Conservation (phyloP, 495 filamentous ascomycete species). For the Penicillium pancosmium region DNA sequence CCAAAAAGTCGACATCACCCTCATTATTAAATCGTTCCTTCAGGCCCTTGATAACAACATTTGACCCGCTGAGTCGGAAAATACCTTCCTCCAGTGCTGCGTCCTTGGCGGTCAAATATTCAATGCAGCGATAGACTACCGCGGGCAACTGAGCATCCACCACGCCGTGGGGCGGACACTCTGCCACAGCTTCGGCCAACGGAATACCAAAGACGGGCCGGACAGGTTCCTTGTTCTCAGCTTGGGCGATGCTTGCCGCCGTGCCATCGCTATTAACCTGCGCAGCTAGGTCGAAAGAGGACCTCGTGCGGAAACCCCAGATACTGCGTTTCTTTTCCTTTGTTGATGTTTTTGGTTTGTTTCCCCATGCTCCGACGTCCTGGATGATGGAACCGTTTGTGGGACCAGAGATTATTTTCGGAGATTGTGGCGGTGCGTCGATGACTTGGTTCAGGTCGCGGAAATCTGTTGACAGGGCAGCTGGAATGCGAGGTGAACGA, state of each 20-base stretch:
- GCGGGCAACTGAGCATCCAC: constrained; percentile 76
- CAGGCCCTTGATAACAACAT: constrained; percentile 87
- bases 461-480: constrained; percentile 29
- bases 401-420: constrained; percentile 80
- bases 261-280: constrained; percentile 40
- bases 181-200: constrained; percentile 82
- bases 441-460: constrained; percentile 29
- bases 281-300: constrained; percentile 59
- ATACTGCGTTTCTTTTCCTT: constrained; percentile 93
- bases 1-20: constrained; percentile 86
- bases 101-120: constrained; percentile 84
- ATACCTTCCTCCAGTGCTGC: constrained; percentile 91
- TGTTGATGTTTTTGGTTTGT: constrained; percentile 60
- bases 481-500: constrained; percentile 36
- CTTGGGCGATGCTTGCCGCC: constrained; percentile 42
- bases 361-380: constrained; percentile 85
- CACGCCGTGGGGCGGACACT: constrained; percentile 70
- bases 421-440: constrained; percentile 33
- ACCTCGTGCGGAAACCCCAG: constrained; percentile 81
- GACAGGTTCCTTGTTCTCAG: constrained; percentile 57
- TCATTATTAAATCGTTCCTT: constrained; percentile 92
- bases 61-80: constrained; percentile 93
- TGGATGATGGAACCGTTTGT: constrained; percentile 86
- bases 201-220: constrained; percentile 85
- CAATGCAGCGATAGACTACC: constrained; percentile 96